phyloP scores from a whole-genome alignment of 768 basidiomycete species.

The Boletus tylopilopsis region DNA sequence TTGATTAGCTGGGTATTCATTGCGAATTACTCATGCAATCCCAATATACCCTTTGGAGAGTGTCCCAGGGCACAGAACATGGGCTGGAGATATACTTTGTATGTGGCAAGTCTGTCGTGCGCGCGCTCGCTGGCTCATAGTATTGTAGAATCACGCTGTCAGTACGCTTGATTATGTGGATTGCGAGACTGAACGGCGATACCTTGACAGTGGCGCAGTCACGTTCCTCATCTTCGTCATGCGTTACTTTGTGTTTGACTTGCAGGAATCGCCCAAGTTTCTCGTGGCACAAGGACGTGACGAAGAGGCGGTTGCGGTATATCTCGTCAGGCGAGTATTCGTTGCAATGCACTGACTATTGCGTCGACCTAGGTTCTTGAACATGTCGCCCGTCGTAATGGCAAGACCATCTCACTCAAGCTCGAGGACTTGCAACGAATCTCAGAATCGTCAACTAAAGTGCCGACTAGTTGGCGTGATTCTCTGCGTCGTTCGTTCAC shows the following conservation, averaged over 20 bases:
- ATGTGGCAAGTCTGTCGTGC: background rate
- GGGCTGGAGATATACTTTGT: constrained; percentile 60
- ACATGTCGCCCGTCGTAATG: constrained; percentile 46
- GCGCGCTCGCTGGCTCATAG: background rate
- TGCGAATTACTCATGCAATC: constrained; percentile 49
- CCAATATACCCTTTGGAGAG: constrained; percentile 30
- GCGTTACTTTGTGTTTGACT: constrained; percentile 54
- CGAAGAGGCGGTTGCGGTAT: constrained; percentile 48
- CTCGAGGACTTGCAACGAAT: constrained; percentile 40
- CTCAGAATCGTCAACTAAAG: constrained; percentile 13
- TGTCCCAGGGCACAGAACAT: constrained; percentile 50
- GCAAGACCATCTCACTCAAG: constrained; percentile 42
- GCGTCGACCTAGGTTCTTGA: constrained; percentile 38
- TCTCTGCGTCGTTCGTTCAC: constrained; percentile 35
- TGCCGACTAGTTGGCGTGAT: constrained; percentile 16
- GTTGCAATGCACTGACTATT: background rate
- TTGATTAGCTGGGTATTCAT: constrained; percentile 55
- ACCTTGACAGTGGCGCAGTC: constrained; percentile 36
- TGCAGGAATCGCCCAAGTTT: constrained; percentile 63
- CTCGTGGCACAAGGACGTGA: constrained; percentile 55
- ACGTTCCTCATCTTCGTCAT: constrained; percentile 51
- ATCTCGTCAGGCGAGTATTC: background rate
- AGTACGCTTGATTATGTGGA: constrained; percentile 9
- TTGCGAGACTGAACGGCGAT: constrained; percentile 1
- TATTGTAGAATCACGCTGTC: constrained; percentile 39